Percentiles rank a stretch among this genome's conserved stretches.
Conservation (phyloP, 1,284 basidiomycete species). For the Agroathelia rolfsii region DNA sequence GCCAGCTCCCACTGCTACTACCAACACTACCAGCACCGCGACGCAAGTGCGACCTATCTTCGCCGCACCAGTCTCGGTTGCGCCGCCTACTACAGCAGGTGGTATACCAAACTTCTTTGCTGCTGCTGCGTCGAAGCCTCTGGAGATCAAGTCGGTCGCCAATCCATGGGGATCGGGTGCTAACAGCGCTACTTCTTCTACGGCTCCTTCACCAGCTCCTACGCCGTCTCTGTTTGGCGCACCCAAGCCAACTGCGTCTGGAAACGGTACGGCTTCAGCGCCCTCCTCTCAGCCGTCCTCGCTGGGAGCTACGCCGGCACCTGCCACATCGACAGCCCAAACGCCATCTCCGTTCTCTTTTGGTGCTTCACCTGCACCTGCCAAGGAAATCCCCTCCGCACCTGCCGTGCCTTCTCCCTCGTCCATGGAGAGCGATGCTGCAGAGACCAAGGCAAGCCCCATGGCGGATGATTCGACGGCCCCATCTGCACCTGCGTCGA, state of each 20-base stretch:
- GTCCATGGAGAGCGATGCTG: no score
- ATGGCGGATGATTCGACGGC: constrained; percentile 15
- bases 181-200: no score
- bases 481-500: constrained; percentile 7
- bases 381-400: constrained; percentile 1
- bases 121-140: constrained; percentile 22
- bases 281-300: background rate
- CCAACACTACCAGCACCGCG: constrained; percentile 3
- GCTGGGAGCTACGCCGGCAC: background rate
- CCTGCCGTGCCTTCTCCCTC: constrained; percentile 8
- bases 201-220: constrained; percentile 8
- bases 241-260: constrained; percentile 7
- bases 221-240: constrained; percentile 1
- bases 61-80: constrained; percentile 17
- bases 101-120: constrained; percentile 44
- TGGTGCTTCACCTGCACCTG: background rate
- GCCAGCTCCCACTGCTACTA: constrained; percentile 1
- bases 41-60: constrained; percentile 2
- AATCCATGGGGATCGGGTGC: no score
- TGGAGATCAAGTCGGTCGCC: constrained; percentile 12
- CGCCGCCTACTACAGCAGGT: constrained; percentile 19
- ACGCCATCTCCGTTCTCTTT: constrained; percentile 1
- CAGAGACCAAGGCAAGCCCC: constrained; percentile 4
- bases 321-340: background rate
- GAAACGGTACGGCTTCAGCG: constrained; percentile 1